phyloP scores from a whole-genome alignment of 2,329 filamentous ascomycete species.

The Venturia aucupariae region DNA sequence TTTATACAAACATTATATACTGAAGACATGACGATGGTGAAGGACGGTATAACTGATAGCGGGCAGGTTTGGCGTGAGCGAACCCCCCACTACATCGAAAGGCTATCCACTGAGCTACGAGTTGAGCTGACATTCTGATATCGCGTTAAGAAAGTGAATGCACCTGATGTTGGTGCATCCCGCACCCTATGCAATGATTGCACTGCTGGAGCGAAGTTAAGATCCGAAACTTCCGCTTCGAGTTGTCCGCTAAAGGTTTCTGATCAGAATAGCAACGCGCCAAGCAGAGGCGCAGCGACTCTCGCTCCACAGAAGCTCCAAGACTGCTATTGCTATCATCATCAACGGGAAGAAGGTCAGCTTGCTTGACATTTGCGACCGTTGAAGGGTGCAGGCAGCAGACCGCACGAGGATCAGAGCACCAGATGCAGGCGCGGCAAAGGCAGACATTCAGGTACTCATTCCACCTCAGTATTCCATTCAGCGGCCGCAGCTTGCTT shows the following conservation, averaged over 20 bases:
- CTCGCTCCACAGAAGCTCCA: background rate
- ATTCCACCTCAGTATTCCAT: background rate
- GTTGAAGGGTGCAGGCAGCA: background rate
- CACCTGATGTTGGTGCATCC: background rate
- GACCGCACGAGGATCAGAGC: background rate
- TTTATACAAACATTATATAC: background rate
- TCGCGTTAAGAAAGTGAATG: background rate
- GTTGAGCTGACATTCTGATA: conserved; percentile 5
- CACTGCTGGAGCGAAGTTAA: background rate
- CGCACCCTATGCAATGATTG: background rate
- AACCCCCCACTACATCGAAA: background rate
- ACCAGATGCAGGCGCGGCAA: background rate
- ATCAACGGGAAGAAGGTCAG: background rate
- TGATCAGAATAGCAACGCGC: background rate
- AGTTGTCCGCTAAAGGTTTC: conserved; percentile 1
- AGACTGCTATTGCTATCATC: background rate
- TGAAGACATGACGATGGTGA: conserved; percentile 1
- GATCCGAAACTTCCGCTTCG: conserved; percentile 1
- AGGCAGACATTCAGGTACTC: background rate
- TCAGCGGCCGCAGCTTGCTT: background rate
- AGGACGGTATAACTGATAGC: background rate
- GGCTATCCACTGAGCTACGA: background rate
- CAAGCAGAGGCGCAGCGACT: background rate
- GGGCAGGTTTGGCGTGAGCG: background rate
- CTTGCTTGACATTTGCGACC: background rate